Percentiles rank a stretch among this genome's conserved stretches.
Conservation (phyloP, 768 basidiomycete genomes). For the Tricholoma saponaceum region DNA sequence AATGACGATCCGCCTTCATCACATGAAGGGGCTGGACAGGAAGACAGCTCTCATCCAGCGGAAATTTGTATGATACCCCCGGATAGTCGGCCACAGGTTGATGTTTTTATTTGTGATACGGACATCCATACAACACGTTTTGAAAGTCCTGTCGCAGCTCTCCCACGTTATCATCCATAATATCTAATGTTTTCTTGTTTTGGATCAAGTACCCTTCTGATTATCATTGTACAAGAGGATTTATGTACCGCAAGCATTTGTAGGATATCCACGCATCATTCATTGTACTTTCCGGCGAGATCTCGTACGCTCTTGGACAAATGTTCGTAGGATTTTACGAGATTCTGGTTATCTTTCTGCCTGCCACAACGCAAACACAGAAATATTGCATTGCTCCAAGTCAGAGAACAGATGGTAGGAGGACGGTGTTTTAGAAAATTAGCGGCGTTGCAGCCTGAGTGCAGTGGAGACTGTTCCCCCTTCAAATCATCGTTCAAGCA, state of each 20-base stretch:
- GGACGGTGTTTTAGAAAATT: no score
- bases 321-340: no score
- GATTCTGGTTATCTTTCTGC: no score
- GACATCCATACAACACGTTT: conserved; percentile 4
- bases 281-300: not conserved
- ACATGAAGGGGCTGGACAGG: not conserved
- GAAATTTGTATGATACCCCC: conserved; percentile 4
- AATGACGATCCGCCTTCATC: not conserved
- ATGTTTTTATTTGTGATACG: not conserved
- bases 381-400: no score
- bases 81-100: not conserved
- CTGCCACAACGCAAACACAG: no score
- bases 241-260: not conserved
- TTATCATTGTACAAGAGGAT: not conserved
- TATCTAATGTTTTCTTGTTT: conserved; percentile 8
- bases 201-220: not conserved
- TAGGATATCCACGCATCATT: not conserved
- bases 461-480: no score
- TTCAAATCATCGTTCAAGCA: no score
- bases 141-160: conserved; percentile 16
- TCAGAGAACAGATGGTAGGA: no score
- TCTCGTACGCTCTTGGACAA: not conserved
- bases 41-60: not conserved
- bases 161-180: conserved; percentile 16
- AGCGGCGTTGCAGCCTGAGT: no score